Percentiles rank a stretch among this genome's conserved stretches.
phyloP scores from a whole-genome alignment of 768 basidiomycete genomes.

The Lactifluus pinguis region DNA sequence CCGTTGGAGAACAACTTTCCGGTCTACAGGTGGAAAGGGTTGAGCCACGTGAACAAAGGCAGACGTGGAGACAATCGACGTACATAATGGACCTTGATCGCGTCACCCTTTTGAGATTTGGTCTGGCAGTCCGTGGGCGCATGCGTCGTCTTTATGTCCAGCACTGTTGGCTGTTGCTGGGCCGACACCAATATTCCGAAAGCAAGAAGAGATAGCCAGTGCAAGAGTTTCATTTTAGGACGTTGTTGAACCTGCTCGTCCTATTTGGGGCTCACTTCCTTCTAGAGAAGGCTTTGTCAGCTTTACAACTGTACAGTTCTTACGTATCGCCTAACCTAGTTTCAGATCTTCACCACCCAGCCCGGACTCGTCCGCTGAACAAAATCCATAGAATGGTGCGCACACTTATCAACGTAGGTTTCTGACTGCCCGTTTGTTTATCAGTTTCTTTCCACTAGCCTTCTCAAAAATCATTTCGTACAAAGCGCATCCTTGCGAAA shows the following conservation, averaged over 20 bases:
- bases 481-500: slow-evolving; percentile 96
- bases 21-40: slow-evolving; percentile 39
- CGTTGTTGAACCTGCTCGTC: neutral
- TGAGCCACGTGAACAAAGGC: neutral
- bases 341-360: neutral
- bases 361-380: neutral
- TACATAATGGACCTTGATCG: slow-evolving; percentile 73
- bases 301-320: neutral
- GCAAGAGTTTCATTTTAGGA: slow-evolving; percentile 43
- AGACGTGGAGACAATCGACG: slow-evolving; percentile 23
- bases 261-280: neutral
- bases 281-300: neutral
- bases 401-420: neutral
- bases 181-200: slow-evolving; percentile 41
- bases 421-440: neutral
- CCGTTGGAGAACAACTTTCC: slow-evolving; percentile 72
- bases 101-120: slow-evolving; percentile 53
- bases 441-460: slow-evolving; percentile 42
- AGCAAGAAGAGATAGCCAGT: slow-evolving; percentile 38
- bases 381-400: slow-evolving; percentile 1
- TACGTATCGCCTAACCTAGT: neutral
- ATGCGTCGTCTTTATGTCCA: slow-evolving; percentile 54
- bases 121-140: slow-evolving; percentile 46
- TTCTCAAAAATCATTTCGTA: slow-evolving; percentile 97
- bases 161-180: slow-evolving; percentile 39